Base-by-base conservation (phyloP, 257 asterid genomes). In the Plectranthus barbatus region DNA sequence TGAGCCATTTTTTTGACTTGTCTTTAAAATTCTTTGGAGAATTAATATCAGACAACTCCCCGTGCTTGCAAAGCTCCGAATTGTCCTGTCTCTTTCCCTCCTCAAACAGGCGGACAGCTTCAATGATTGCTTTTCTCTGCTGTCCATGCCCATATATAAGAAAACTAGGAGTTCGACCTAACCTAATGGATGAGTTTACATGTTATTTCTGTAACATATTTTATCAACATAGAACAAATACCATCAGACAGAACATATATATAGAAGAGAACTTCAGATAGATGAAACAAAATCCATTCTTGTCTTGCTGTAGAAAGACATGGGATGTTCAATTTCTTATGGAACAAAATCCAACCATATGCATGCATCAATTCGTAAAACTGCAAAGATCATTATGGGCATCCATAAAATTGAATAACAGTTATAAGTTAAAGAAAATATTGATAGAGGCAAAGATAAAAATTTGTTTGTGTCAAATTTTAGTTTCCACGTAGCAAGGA, bases 1-100 rank as follows among this genome's bases (percentile, higher is more conserved):
- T 92, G 62, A 86, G 81, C 99, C 99, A 92, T 77, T 86, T 89
- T 90, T 86, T 92, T 72, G 99, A 85, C 81, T 78, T 77, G 52
- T 92, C 95, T 76, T 92, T 92, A 76, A 85, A 86, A 72, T 79
- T 65, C 29, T 85, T 83, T 9, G 91, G 91, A 65, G 94, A 84
- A 66, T 79, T 85, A 57, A 72, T 50, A 14, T 70, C 82, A 37
- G 79, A 59, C 57, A 74, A 49, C 49, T 76, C 86, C 61, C 66
- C 61, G 52, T 70, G 64, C 74, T 79, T 74, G 76, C 75, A 70
- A 47, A 67, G 71, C 72, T 70, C 81, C 14, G 44, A 70, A 70
- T 75, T 64, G 62, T 73, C 70, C 64, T 23, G 63, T 20, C 81
- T 81, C 72, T 85, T 89, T 71, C 70, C 85, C 33, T 83, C 86